Evolutionary conservation across 1,284 basidiomycete genomes (phyloP).

Genomic region (Volvariella volvacea): DNA sequence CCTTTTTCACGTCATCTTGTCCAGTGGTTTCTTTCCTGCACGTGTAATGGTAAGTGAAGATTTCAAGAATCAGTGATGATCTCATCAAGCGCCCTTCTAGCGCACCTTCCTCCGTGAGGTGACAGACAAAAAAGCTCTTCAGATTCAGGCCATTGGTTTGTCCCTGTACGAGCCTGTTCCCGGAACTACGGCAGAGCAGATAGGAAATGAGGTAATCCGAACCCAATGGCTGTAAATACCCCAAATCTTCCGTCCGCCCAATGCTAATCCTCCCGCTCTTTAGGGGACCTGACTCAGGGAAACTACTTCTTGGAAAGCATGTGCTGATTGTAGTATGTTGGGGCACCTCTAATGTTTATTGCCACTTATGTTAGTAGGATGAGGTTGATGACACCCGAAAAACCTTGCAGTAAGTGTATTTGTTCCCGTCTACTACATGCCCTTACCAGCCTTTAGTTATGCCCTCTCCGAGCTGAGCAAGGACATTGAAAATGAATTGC

Average conservation of each 20-base stretch:
- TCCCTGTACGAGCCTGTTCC: constrained; percentile 87
- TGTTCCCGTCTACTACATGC: constrained; percentile 3
- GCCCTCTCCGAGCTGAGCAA: constrained; percentile 81
- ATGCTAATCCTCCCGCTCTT: constrained; percentile 7
- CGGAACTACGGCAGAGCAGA: constrained; percentile 67
- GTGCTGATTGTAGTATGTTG: constrained; percentile 77
- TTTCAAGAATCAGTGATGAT: constrained; percentile 7
- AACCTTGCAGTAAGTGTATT: constrained; percentile 63
- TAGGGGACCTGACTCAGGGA: constrained; percentile 58
- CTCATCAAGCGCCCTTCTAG: constrained; percentile 24
- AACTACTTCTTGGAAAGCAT: constrained; percentile 70
- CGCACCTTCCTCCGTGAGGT: constrained; percentile 83
- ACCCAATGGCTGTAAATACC: constrained; percentile 85
- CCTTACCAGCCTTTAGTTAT: constrained; percentile 46
- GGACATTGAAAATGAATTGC: constrained; percentile 76
- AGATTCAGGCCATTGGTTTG: constrained; percentile 89
- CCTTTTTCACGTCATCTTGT: constrained; percentile 10
- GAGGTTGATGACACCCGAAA: constrained; percentile 94
- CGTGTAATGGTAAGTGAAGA: constrained; percentile 66
- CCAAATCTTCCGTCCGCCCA: constrained; percentile 3
- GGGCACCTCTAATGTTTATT: constrained; percentile 2
- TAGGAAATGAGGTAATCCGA: constrained; percentile 80
- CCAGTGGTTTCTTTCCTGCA: constrained; percentile 89
- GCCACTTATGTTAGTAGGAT: constrained; percentile 45
- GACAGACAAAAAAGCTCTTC: constrained; percentile 71